Conservation (phyloP, 2,329 filamentous ascomycete genomes). For the Dryadomyces quercus-mongolicae region DNA sequence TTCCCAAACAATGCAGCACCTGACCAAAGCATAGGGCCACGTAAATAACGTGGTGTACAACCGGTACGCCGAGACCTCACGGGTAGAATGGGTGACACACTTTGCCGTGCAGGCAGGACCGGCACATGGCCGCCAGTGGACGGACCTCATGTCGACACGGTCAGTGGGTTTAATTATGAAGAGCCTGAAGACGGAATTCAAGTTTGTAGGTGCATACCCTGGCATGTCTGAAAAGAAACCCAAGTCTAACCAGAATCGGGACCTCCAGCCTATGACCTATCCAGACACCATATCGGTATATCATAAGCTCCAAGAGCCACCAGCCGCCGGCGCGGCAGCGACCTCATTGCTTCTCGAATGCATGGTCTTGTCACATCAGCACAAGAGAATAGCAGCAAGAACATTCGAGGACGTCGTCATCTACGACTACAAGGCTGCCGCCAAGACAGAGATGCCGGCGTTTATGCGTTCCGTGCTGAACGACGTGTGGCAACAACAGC, state of each 20-base stretch:
- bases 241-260: background rate
- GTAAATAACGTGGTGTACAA: conserved; percentile 83
- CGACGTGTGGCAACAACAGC: conserved; percentile 31
- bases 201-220: conserved; percentile 48
- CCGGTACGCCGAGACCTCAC: conserved; percentile 69
- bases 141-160: conserved; percentile 52
- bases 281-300: conserved; percentile 76
- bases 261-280: conserved; percentile 73
- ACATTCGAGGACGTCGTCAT: conserved; percentile 68
- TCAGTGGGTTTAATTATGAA: conserved; percentile 64
- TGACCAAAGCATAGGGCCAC: conserved; percentile 39
- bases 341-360: conserved; percentile 48
- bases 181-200: conserved; percentile 73
- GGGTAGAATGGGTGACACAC: conserved; percentile 67
- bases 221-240: background rate
- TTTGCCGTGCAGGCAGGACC: conserved; percentile 53
- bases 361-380: conserved; percentile 62
- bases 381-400: conserved; percentile 60
- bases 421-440: conserved; percentile 46
- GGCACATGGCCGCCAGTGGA: conserved; percentile 51
- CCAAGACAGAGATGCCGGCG: conserved; percentile 24
- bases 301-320: conserved; percentile 56
- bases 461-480: conserved; percentile 28
- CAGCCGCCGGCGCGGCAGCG: conserved; percentile 26
- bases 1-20: background rate